These are phyloP conservation scores for Phytophthora pseudosyringae DNA, from an alignment of 352 stramenopile species.

Conservation along the genomic window DNA sequence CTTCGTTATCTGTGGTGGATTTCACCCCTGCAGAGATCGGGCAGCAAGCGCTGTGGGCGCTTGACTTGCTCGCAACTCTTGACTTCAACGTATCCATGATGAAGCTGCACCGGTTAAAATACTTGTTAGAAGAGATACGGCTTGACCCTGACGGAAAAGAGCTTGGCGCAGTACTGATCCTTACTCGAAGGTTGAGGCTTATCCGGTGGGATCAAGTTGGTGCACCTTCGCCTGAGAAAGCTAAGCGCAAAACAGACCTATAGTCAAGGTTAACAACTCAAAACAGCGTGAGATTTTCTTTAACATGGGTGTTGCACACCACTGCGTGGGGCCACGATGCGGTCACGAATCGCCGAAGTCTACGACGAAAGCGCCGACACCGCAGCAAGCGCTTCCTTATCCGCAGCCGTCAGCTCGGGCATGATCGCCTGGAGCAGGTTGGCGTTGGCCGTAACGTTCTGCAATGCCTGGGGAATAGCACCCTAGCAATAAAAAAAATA, in stretches of 20 bases:
- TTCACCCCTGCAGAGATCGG: slow-evolving; percentile 72
- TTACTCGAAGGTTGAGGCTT: slow-evolving; percentile 65
- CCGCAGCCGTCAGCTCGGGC: slow-evolving; percentile 66
- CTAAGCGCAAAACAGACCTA: slow-evolving; percentile 19
- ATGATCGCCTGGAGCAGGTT: slow-evolving; percentile 68
- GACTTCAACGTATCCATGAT: slow-evolving; percentile 79
- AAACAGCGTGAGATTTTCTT: slow-evolving; percentile 29
- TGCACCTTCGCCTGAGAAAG: slow-evolving; percentile 33
- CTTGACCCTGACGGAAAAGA: slow-evolving; percentile 64
- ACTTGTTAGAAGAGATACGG: slow-evolving; percentile 73
- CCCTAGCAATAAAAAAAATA: slow-evolving; percentile 34
- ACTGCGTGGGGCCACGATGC: slow-evolving; percentile 10
- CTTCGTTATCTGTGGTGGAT: slow-evolving; percentile 58
- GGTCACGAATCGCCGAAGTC: slow-evolving; percentile 7
- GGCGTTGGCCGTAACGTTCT: slow-evolving; percentile 53
- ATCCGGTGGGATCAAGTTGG: slow-evolving; percentile 72
- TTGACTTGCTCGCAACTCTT: slow-evolving; percentile 69
- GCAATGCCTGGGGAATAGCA: slow-evolving; percentile 65
- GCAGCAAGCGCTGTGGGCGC: slow-evolving; percentile 73
- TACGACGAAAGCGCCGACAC: slow-evolving; percentile 56
- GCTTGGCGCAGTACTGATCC: slow-evolving; percentile 60
- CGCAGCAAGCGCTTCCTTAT: slow-evolving; percentile 69
- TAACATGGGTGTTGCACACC: slow-evolving; percentile 13
- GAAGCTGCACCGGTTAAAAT: slow-evolving; percentile 78
- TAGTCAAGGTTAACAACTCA: slow-evolving; percentile 28